A percentile compares a stretch with the other conserved stretches of the same genome.
These are phyloP conservation scores for Sclerotinia subarctica DNA, from an alignment of 2,329 filamentous ascomycete genomes.

Conservation along the genomic window DNA sequence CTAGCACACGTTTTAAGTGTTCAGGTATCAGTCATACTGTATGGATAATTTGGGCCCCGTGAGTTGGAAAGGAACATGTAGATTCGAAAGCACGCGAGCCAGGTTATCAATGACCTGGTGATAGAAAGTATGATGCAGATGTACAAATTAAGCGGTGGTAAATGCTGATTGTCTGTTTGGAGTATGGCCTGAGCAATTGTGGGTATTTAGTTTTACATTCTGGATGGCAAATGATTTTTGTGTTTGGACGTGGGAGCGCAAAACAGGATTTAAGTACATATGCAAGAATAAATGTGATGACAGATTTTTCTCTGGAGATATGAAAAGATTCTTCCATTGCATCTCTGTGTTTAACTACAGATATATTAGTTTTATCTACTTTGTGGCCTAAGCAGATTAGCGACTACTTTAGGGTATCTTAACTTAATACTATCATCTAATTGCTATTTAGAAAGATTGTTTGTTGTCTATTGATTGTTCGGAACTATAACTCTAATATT, in stretches of 20 bases:
- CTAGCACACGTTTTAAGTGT: background rate
- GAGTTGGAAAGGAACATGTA: background rate
- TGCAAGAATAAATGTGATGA: background rate
- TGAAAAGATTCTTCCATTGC: background rate
- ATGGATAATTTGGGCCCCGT: background rate
- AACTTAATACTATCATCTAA: too few relatives aligned
- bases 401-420: too few relatives aligned
- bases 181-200: background rate
- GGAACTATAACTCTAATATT: too few relatives aligned
- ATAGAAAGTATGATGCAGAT: too few relatives aligned
- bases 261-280: background rate
- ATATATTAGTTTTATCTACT: background rate
- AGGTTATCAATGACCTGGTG: fast-evolving
- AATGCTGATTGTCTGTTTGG: background rate
- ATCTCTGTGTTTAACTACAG: background rate
- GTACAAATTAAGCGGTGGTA: fast-evolving
- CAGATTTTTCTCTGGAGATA: background rate
- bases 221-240: background rate
- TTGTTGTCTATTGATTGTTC: too few relatives aligned
- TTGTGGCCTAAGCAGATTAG: too few relatives aligned
- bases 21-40: background rate
- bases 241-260: too few relatives aligned
- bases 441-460: too few relatives aligned
- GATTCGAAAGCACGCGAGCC: background rate
- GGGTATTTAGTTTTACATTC: background rate